Percentiles rank a stretch among this genome's conserved stretches.
These are phyloP conservation scores for Vickermania spadyakhi DNA, from an alignment of 208 protist species.

Conservation along the genomic window DNA sequence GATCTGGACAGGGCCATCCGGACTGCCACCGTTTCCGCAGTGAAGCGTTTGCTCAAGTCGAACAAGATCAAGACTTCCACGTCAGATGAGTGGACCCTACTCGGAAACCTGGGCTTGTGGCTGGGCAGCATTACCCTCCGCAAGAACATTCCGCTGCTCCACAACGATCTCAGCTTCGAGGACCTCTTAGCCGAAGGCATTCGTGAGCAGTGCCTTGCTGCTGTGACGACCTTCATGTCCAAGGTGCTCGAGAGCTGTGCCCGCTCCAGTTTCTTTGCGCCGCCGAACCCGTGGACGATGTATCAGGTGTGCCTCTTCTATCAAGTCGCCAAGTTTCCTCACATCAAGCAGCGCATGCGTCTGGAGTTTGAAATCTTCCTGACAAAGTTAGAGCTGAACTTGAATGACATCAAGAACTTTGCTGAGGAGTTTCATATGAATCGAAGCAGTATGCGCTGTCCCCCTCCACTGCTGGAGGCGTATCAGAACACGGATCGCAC, in stretches of 20 bases:
- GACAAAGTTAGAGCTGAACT: conserved; percentile 54
- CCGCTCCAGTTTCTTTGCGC: conserved; percentile 92
- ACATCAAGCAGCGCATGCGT: conserved; percentile 96
- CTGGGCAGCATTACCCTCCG: conserved; percentile 96
- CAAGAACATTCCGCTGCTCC: conserved; percentile 96
- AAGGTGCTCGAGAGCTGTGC: conserved; percentile 88
- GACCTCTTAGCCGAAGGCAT: conserved; percentile 93
- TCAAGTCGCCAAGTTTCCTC: conserved; percentile 94
- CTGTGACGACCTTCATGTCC: conserved; percentile 95
- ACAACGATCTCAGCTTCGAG: conserved; percentile 92
- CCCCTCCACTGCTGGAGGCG: conserved; percentile 27
- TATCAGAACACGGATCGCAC: conserved; percentile 38
- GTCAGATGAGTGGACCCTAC: conserved; percentile 87
- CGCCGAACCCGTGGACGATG: conserved; percentile 98
- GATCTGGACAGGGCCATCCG: conserved; percentile 83
- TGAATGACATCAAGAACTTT: conserved; percentile 32
- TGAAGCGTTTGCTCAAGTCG: conserved; percentile 86
- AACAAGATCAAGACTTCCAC: conserved; percentile 89
- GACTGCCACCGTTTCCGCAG: conserved; percentile 68
- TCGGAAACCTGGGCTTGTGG: conserved; percentile 98
- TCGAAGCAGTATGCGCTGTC: conserved; percentile 5
- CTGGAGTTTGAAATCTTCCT: conserved; percentile 95
- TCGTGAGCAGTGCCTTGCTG: conserved; percentile 90
- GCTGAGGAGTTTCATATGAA: conserved; percentile 10
- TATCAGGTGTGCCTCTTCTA: conserved; percentile 86